These are phyloP conservation scores for Ceratocystis ficicola DNA, from an alignment of 2,329 filamentous ascomycete species.

Conservation along the genomic window DNA sequence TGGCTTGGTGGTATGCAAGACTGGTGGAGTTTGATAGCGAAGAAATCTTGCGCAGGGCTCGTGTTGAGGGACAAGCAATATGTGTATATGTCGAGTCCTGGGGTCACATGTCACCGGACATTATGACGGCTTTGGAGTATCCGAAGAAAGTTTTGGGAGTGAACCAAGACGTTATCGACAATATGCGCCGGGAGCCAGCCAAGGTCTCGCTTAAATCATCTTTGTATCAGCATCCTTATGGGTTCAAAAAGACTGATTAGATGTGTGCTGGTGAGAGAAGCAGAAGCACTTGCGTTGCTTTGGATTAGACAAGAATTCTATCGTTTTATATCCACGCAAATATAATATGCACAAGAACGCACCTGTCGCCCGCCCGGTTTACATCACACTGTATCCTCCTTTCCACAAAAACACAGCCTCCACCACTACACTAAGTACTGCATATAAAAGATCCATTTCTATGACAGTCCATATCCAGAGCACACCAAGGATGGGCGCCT, in stretches of 20 bases:
- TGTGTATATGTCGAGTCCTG: conserved; percentile 30
- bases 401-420: conserved; percentile 37
- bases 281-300: not conserved
- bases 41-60: conserved; percentile 35
- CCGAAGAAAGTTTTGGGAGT: conserved; percentile 11
- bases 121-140: conserved; percentile 20
- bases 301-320: not conserved
- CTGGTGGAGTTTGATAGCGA: conserved; percentile 33
- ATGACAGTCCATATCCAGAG: conserved; percentile 90
- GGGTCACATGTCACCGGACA: conserved; percentile 7
- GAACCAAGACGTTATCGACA: not conserved
- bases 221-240: not conserved
- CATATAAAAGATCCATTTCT: conserved; percentile 63
- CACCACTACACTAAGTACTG: conserved; percentile 42
- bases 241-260: not conserved
- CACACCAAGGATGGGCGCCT: conserved; percentile 74
- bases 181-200: not conserved
- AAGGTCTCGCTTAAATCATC: not conserved
- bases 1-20: conserved; percentile 47
- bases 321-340: not conserved
- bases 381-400: conserved; percentile 39
- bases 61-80: conserved; percentile 40
- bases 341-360: not conserved
- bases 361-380: not conserved
- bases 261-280: not conserved